Evolutionary conservation across 306 rosid species (phyloP).

Genomic region (Castanea mollissima): DNA sequence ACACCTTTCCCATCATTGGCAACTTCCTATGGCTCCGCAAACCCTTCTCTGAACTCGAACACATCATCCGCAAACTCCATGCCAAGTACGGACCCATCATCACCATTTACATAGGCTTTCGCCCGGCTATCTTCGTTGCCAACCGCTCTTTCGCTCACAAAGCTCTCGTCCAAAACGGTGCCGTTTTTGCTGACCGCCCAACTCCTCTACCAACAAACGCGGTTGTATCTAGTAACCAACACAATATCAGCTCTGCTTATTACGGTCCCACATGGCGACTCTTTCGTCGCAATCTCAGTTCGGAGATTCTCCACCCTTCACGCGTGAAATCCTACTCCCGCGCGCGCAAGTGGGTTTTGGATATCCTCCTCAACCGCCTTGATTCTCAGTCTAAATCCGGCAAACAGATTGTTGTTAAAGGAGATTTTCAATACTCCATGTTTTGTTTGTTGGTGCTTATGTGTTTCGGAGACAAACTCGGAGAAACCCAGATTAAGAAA

Average conservation of each 20-base stretch:
- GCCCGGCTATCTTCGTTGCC: background rate
- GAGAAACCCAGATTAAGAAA: background rate
- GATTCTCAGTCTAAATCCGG: background rate
- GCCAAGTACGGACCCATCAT: background rate
- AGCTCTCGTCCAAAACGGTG: too few species aligned
- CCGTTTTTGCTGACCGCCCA: slow-evolving; percentile 25
- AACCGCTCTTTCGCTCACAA: too few species aligned
- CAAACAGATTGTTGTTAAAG: background rate
- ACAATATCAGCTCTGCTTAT: slow-evolving; percentile 23
- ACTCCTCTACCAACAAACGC: background rate
- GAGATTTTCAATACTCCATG: background rate
- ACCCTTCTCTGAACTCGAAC: background rate
- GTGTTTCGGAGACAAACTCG: background rate
- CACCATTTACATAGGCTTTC: background rate
- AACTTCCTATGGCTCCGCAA: background rate
- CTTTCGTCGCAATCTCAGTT: slow-evolving; percentile 43
- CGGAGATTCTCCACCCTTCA: slow-evolving; percentile 34
- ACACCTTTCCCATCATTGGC: background rate
- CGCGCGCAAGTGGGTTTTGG: slow-evolving; percentile 26
- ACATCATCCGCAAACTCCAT: background rate
- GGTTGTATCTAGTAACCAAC: slow-evolving; percentile 9
- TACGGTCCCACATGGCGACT: slow-evolving; percentile 43
- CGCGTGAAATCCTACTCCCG: slow-evolving; percentile 27
- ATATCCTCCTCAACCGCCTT: slow-evolving; percentile 19
- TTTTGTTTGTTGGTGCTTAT: background rate